These are phyloP conservation scores for Solanum piurae DNA, from an alignment of 257 asterid species.

Conservation along the genomic window DNA sequence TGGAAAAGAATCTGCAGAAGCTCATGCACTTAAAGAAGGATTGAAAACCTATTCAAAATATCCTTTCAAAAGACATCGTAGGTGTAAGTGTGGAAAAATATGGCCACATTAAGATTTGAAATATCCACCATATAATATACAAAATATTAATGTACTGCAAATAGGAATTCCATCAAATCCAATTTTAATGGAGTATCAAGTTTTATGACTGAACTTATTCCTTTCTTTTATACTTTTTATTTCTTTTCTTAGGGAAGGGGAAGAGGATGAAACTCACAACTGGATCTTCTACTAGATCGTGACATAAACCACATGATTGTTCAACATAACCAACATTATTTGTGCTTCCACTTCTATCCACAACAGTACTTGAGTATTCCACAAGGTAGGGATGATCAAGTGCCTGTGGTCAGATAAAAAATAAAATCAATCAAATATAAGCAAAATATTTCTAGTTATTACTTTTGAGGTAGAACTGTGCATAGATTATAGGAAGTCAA, in stretches of 20 bases:
- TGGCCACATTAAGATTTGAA: not conserved
- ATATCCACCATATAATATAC: not conserved
- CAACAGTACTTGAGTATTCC: slow-evolving; percentile 54
- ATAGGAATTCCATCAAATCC: not conserved
- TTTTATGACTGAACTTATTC: not conserved
- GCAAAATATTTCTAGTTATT: not conserved
- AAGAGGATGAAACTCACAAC: slow-evolving; percentile 34
- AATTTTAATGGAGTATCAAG: not conserved
- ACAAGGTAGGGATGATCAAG: slow-evolving; percentile 95
- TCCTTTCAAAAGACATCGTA: not conserved
- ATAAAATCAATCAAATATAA: not conserved
- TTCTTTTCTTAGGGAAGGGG: not conserved
- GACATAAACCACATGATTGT: slow-evolving; percentile 52
- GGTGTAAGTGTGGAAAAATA: not conserved
- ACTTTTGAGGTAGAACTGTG: not conserved
- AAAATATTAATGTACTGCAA: not conserved
- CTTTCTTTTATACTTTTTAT: not conserved
- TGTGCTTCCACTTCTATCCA: slow-evolving; percentile 38
- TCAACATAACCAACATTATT: slow-evolving; percentile 27
- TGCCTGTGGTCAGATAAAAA: slow-evolving; percentile 35
- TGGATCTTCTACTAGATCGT: slow-evolving; percentile 62
- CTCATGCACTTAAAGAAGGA: not conserved
- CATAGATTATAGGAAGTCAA: not conserved
- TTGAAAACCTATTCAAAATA: not conserved
- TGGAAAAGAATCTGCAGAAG: not conserved